A percentile compares a stretch with the other conserved stretches of the same genome.
Conservation (phyloP, 805 yeast species). For the Isabelozyma rhagii region DNA sequence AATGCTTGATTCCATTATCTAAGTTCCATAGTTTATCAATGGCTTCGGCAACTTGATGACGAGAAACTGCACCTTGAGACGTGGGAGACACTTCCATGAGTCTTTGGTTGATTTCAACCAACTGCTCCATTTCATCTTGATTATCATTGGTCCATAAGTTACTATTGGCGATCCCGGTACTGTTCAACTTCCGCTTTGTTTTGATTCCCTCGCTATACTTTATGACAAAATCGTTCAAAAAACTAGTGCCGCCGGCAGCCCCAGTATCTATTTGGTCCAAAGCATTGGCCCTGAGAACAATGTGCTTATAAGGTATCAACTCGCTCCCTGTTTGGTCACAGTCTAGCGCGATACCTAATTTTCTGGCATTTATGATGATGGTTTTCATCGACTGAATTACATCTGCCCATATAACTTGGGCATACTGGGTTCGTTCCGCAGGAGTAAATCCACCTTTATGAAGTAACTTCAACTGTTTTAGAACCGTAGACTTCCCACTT, state of each 20-base stretch:
- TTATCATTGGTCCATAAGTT: slow-evolving; percentile 17
- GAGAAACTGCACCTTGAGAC: slow-evolving; percentile 3
- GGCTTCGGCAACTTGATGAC: slow-evolving; percentile 67
- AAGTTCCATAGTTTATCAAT: slow-evolving; percentile 64
- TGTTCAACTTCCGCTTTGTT: slow-evolving; percentile 45
- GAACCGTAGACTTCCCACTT: slow-evolving; percentile 88
- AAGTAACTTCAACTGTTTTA: slow-evolving; percentile 80
- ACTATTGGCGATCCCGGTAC: slow-evolving; percentile 46
- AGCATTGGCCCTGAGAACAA: slow-evolving; percentile 54
- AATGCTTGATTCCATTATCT: slow-evolving; percentile 63
- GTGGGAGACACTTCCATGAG: neutral
- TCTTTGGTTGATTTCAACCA: neutral
- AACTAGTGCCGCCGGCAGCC: slow-evolving; percentile 62
- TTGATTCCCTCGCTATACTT: slow-evolving; percentile 57
- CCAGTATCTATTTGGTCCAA: slow-evolving; percentile 61
- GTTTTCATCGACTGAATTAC: slow-evolving; percentile 78
- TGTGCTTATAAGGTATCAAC: slow-evolving; percentile 45
- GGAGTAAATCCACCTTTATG: slow-evolving; percentile 84
- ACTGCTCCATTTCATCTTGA: neutral
- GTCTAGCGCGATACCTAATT: slow-evolving; percentile 58
- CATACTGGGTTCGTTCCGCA: slow-evolving; percentile 75
- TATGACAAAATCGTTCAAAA: slow-evolving; percentile 60
- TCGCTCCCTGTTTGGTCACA: slow-evolving; percentile 55
- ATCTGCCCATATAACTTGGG: slow-evolving; percentile 91
- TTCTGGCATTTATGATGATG: slow-evolving; percentile 72